A percentile compares a stretch with the other conserved stretches of the same genome.
phyloP scores from a whole-genome alignment of 148 eudicot species.

The Cornus controversa region DNA sequence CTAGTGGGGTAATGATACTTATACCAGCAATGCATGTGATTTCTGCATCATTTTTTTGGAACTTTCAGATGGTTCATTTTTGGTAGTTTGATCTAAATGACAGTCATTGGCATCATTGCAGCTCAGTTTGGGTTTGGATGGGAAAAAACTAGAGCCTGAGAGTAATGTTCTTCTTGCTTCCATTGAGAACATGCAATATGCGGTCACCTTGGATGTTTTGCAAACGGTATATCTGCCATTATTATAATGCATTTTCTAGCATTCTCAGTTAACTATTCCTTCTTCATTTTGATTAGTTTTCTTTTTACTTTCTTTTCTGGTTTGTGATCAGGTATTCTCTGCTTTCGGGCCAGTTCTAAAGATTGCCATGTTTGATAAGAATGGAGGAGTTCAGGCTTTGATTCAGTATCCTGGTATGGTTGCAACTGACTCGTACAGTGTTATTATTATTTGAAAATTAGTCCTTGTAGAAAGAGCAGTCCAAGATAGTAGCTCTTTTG shows the following conservation, averaged over 20 bases:
- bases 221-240: slow-evolving; percentile 65
- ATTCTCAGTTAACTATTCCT: not conserved
- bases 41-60: not conserved
- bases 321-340: slow-evolving; percentile 68
- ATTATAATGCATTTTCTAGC: not conserved
- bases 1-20: not conserved
- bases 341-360: slow-evolving; percentile 91
- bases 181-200: slow-evolving; percentile 94
- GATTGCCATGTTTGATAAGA: slow-evolving; percentile 99
- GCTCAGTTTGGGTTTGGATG: slow-evolving; percentile 73
- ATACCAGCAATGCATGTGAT: not conserved
- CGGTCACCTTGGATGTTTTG: slow-evolving; percentile 83
- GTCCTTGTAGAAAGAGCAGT: slow-evolving; percentile 3
- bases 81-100: slow-evolving; percentile 7
- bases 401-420: slow-evolving; percentile 88
- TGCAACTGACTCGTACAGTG: not conserved
- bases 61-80: not conserved
- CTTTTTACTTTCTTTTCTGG: not conserved
- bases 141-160: slow-evolving; percentile 84
- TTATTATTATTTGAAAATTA: not conserved
- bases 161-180: slow-evolving; percentile 97
- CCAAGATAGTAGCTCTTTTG: not conserved
- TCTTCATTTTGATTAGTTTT: not conserved
- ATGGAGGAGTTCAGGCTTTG: slow-evolving; percentile 95
- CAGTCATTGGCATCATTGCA: slow-evolving; percentile 24